Percentiles rank a stretch among this genome's conserved stretches.
These are phyloP conservation scores for Thamnidium elegans DNA, from an alignment of 192 early-diverging fungal genomes.

Conservation along the genomic window DNA sequence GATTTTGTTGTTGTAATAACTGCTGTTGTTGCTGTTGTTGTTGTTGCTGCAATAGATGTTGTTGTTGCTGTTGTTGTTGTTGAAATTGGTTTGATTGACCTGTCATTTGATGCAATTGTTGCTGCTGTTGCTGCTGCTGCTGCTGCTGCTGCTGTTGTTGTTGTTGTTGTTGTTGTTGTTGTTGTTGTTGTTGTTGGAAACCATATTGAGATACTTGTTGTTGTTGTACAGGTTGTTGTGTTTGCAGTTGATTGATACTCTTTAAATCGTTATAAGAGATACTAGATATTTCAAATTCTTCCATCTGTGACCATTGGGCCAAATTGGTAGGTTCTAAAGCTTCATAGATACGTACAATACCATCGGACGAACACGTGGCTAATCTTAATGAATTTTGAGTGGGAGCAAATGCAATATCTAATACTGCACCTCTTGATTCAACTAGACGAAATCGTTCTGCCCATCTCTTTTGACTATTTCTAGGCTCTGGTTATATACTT, in stretches of 20 bases:
- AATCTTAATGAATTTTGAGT: slow-evolving; percentile 76
- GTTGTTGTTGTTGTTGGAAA: not conserved
- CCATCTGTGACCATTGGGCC: slow-evolving; percentile 73
- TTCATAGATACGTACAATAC: slow-evolving; percentile 84
- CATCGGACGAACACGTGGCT: slow-evolving; percentile 79
- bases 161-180: not conserved
- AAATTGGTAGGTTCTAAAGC: slow-evolving; percentile 76
- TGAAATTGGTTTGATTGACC: not conserved
- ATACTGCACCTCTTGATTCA: slow-evolving; percentile 72
- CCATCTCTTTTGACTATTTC: slow-evolving; percentile 71
- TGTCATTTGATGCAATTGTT: not conserved
- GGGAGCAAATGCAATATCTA: slow-evolving; percentile 90
- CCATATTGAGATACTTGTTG: slow-evolving; percentile 10
- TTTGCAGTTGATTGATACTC: not conserved
- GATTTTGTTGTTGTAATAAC: not conserved
- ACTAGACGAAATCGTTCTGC: slow-evolving; percentile 52
- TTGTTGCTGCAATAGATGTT: not conserved
- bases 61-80: not conserved
- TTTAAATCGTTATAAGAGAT: not conserved
- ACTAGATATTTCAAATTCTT: slow-evolving; percentile 47
- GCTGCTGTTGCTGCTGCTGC: not conserved
- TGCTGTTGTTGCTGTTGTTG: slow-evolving; percentile 9
- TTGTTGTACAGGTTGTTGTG: slow-evolving; percentile 6
- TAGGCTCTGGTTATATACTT: slow-evolving; percentile 33
- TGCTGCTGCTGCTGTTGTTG: not conserved